Conservation (phyloP, 345 rosid species). For the Heritiera littoralis region DNA sequence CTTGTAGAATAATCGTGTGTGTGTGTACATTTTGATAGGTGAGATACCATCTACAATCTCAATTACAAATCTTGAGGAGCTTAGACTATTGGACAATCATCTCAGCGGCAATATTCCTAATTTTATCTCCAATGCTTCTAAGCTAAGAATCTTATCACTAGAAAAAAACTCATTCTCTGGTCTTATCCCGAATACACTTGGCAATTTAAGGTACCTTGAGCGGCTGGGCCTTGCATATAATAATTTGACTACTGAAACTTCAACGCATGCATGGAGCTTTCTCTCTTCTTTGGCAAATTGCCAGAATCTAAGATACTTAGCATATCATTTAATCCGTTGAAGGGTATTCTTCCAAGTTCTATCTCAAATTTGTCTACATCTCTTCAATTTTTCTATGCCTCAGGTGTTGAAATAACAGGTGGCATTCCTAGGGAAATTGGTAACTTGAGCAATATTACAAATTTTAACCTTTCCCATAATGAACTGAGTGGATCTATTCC, state of each 20-base stretch:
- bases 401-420: slow-evolving; percentile 8
- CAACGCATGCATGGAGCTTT: slow-evolving; percentile 4
- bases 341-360: neutral
- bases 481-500: slow-evolving; percentile 20
- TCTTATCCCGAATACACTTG: slow-evolving; percentile 17
- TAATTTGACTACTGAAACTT: neutral
- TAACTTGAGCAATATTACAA: slow-evolving; percentile 13
- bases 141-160: neutral
- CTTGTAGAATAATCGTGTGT: neutral
- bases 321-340: slow-evolving; percentile 1
- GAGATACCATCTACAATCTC: neutral
- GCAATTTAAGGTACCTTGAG: slow-evolving; percentile 20
- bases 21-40: neutral
- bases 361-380: slow-evolving; percentile 20
- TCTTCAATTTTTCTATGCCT: neutral
- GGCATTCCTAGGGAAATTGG: slow-evolving; percentile 22
- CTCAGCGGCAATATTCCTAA: slow-evolving; percentile 23
- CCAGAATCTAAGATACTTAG: neutral
- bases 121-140: slow-evolving; percentile 19
- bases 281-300: slow-evolving; percentile 21
- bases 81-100: neutral
- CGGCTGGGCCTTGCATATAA: neutral
- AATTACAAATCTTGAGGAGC: neutral
- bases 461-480: neutral
- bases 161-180: slow-evolving; percentile 18